phyloP scores from a whole-genome alignment of 495 filamentous ascomycete species.

The Penicillium silybi region DNA sequence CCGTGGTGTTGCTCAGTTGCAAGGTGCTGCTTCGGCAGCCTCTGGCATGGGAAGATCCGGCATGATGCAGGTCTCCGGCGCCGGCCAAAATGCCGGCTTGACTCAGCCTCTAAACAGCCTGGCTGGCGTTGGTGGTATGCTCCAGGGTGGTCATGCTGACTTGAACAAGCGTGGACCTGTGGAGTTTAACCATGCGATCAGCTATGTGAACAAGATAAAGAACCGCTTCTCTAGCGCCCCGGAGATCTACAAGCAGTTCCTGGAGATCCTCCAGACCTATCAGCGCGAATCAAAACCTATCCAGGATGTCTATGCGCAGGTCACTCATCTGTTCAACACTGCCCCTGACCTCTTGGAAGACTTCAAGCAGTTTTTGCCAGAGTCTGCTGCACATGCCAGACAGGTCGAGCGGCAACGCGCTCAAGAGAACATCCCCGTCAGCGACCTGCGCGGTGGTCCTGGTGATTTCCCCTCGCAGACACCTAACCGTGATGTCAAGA shows the following conservation, averaged over 20 bases:
- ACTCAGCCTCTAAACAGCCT: constrained; percentile 46
- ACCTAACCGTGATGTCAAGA: constrained; percentile 59
- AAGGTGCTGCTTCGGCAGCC: constrained; percentile 68
- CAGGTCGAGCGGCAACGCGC: constrained; percentile 49
- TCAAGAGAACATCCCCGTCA: constrained; percentile 62
- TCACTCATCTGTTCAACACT: constrained; percentile 86
- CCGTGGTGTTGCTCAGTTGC: constrained; percentile 72
- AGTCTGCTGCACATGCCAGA: constrained; percentile 88
- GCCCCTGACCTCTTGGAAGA: constrained; percentile 97
- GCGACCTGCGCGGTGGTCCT: constrained; percentile 55
- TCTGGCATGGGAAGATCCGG: constrained; percentile 41
- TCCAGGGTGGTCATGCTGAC: constrained; percentile 53
- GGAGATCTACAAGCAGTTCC: constrained; percentile 98
- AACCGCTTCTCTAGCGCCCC: constrained; percentile 94
- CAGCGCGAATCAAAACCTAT: constrained; percentile 98
- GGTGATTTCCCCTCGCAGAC: constrained; percentile 44
- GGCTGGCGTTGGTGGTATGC: constrained; percentile 44
- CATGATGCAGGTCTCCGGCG: constrained; percentile 43
- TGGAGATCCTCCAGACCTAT: constrained; percentile 98
- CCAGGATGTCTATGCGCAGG: constrained; percentile 96
- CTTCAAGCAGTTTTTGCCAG: constrained; percentile 98
- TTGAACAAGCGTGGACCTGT: constrained; percentile 89
- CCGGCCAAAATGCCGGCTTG: constrained; percentile 44
- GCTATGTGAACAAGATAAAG: constrained; percentile 99
- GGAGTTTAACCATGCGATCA: constrained; percentile 99